A percentile compares a stretch with the other conserved stretches of the same genome.
These are phyloP conservation scores for Penstemon barbatus DNA, from an alignment of 257 asterid species.

Conservation along the genomic window DNA sequence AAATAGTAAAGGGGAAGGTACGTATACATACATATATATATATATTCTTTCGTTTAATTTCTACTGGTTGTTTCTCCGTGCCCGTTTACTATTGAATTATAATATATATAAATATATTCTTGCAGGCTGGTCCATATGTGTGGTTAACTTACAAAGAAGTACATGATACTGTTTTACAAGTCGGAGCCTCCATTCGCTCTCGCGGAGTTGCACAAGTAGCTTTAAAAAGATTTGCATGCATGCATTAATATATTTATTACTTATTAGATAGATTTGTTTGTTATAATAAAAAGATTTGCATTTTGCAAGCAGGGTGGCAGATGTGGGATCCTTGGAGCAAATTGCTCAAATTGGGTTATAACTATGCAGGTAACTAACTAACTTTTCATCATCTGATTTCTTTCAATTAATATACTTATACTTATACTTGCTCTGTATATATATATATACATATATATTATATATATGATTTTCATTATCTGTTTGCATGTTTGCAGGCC, in stretches of 20 bases:
- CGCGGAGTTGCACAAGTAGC: conserved; percentile 59
- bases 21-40: not conserved
- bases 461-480: too few relatives aligned
- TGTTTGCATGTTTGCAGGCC: conserved; percentile 46
- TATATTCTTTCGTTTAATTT: not conserved
- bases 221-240: not conserved
- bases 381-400: too few relatives aligned
- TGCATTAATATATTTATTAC: too few relatives aligned
- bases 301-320: conserved; percentile 50
- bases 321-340: conserved; percentile 85
- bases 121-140: conserved; percentile 64
- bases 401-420: too few relatives aligned
- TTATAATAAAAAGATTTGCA: not conserved
- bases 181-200: conserved; percentile 62
- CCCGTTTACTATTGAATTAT: not conserved
- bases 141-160: conserved; percentile 76
- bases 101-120: not conserved
- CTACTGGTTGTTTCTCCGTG: not conserved
- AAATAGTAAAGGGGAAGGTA: conserved; percentile 64
- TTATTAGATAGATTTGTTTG: not conserved
- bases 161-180: conserved; percentile 50
- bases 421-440: too few relatives aligned
- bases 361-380: conserved; percentile 63
- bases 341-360: conserved; percentile 74
- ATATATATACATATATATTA: too few relatives aligned